Evolutionary conservation across 495 filamentous ascomycete genomes (phyloP).

Genomic region (Xylaria palmicola): DNA sequence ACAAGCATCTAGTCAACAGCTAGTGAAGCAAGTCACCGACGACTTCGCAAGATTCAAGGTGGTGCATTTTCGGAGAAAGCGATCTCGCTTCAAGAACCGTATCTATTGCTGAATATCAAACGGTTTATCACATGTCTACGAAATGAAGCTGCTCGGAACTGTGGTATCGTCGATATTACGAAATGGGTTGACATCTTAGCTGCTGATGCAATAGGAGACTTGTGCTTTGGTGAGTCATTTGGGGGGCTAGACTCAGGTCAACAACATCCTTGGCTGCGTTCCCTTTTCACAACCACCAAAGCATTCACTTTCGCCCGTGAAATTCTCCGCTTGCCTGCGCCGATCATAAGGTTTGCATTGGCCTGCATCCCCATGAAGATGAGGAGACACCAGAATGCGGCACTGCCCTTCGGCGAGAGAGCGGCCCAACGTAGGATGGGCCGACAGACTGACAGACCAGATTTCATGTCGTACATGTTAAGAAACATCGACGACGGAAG

Average conservation of each 20-base stretch:
- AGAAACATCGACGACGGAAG: slow-evolving; percentile 10
- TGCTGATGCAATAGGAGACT: slow-evolving; percentile 59
- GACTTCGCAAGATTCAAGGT: slow-evolving; percentile 1
- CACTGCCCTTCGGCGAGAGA: neutral
- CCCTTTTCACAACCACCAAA: slow-evolving; percentile 22
- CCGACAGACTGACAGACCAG: neutral
- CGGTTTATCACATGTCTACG: slow-evolving; percentile 23
- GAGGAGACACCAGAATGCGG: neutral
- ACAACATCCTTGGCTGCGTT: slow-evolving; percentile 31
- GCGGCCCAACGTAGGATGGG: neutral
- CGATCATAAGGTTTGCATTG: neutral
- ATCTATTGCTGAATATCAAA: slow-evolving; percentile 24
- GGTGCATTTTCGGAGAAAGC: slow-evolving; percentile 13
- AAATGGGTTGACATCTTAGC: slow-evolving; percentile 56
- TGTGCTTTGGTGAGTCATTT: slow-evolving; percentile 57
- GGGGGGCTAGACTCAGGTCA: slow-evolving; percentile 36
- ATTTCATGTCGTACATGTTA: slow-evolving; percentile 20
- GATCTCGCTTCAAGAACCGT: slow-evolving; percentile 23
- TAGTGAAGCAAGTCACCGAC: neutral
- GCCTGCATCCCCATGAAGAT: neutral
- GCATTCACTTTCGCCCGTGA: slow-evolving; percentile 11
- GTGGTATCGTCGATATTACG: slow-evolving; percentile 28
- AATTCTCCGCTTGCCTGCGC: neutral
- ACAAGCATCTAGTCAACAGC: neutral
- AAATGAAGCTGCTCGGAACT: neutral